Conservation (phyloP, 257 asterid species). For the Fraxinus excelsior region DNA sequence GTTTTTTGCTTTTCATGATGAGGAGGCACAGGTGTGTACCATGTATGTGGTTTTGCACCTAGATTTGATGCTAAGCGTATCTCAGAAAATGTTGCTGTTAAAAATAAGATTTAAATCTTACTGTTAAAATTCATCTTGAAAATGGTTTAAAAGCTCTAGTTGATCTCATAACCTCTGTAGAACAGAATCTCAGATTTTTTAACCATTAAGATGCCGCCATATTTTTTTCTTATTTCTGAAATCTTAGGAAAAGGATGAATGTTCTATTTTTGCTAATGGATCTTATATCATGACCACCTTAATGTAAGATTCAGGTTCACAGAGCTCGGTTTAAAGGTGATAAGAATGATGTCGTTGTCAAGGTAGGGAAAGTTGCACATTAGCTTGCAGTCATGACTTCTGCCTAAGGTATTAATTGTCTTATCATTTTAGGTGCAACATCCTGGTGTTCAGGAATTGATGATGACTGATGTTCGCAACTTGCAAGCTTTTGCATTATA, state of each 20-base stretch:
- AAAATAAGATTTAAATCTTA: neutral
- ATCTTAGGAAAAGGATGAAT: neutral
- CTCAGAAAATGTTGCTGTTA: neutral
- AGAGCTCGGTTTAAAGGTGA: conserved; percentile 81
- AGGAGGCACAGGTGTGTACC: neutral
- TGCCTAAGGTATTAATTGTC: conserved; percentile 24
- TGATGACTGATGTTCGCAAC: conserved; percentile 98
- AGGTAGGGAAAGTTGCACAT: conserved; percentile 52
- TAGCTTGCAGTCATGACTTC: conserved; percentile 12
- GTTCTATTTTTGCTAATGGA: neutral
- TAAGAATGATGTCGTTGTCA: conserved; percentile 84
- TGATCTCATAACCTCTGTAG: neutral
- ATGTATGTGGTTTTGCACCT: conserved; percentile 12
- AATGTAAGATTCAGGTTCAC: conserved; percentile 67
- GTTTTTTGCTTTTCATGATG: conserved; percentile 6
- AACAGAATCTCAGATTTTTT: conserved; percentile 9
- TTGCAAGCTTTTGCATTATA: conserved; percentile 90
- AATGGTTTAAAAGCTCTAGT: conserved; percentile 1
- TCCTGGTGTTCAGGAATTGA: conserved; percentile 88
- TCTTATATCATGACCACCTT: conserved; percentile 2
- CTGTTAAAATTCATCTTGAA: conserved; percentile 19
- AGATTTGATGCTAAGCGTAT: conserved; percentile 13
- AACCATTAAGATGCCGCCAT: conserved; percentile 1
- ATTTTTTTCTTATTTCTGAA: neutral
- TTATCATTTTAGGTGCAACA: conserved; percentile 72